Conservation (phyloP, 169 alveolate genomes). For the Eimeria maxima region DNA sequence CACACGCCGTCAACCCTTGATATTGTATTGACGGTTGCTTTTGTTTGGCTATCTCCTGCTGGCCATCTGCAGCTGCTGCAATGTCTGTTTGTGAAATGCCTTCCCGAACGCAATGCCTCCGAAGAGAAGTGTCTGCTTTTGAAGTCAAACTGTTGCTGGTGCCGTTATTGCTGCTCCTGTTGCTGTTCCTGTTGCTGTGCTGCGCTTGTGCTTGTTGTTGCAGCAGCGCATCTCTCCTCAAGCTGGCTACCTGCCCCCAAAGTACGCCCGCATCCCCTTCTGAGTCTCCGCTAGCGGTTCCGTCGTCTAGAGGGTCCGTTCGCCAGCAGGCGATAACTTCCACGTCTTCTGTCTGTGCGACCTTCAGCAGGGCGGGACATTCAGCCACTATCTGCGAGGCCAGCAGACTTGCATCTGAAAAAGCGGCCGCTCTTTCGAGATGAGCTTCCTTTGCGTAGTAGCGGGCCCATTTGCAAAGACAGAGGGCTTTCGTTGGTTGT, state of each 20-base stretch:
- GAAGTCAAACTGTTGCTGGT: not conserved
- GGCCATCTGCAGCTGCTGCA: not conserved
- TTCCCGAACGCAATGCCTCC: not conserved
- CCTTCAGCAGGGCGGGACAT: conserved; percentile 49
- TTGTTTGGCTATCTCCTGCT: not conserved
- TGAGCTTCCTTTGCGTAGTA: conserved; percentile 41
- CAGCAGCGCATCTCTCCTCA: conserved; percentile 29
- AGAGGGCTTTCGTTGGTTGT: conserved; percentile 46
- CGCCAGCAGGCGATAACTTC: conserved; percentile 3
- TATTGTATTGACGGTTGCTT: not conserved
- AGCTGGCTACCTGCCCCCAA: not conserved
- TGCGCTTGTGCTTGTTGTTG: conserved; percentile 6
- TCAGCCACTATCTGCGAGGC: conserved; percentile 8
- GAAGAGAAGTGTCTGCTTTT: not conserved
- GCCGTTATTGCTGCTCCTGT: not conserved
- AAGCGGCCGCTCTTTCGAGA: not conserved
- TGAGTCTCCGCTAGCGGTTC: not conserved
- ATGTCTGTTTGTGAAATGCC: not conserved
- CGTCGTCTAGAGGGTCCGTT: not conserved
- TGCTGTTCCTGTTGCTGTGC: not conserved
- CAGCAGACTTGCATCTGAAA: conserved; percentile 36
- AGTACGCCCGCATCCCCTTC: conserved; percentile 13
- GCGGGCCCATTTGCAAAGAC: conserved; percentile 47
- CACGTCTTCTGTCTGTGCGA: not conserved
- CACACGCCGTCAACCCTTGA: not conserved